Percentiles rank a stretch among this genome's conserved stretches.
These are phyloP conservation scores for Pyrrhoderma noxium DNA, from an alignment of 1,284 basidiomycete genomes.

Conservation along the genomic window DNA sequence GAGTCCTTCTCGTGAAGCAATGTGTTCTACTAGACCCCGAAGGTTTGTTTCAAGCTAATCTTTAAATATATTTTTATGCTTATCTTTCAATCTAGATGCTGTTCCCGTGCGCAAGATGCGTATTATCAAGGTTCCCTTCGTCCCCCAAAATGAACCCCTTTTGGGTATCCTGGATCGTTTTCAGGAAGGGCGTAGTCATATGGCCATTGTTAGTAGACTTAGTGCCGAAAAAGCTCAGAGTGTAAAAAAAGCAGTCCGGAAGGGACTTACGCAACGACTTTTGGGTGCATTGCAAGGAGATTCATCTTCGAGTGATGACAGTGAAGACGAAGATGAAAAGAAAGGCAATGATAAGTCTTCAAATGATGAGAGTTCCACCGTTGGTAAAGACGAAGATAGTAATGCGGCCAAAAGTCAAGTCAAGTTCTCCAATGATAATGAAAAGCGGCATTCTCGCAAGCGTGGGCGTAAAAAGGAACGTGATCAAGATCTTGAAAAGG, in stretches of 20 bases:
- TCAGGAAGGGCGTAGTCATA: constrained; percentile 86
- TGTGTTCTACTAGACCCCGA: constrained; percentile 87
- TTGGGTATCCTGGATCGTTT: constrained; percentile 86
- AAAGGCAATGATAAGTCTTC: constrained; percentile 25
- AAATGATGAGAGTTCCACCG: background rate
- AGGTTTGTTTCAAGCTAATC: constrained; percentile 33
- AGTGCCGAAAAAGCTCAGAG: constrained; percentile 45
- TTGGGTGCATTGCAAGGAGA: constrained; percentile 16
- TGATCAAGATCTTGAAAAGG: constrained; percentile 14
- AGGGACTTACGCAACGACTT: constrained; percentile 58
- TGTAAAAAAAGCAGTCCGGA: constrained; percentile 63
- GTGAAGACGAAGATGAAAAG: constrained; percentile 34
- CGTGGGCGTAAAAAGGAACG: background rate
- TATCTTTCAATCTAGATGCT: constrained; percentile 44
- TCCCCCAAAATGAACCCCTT: constrained; percentile 80
- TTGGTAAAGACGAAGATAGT: background rate
- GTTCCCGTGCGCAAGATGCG: constrained; percentile 72
- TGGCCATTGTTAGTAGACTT: constrained; percentile 78
- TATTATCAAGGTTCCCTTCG: constrained; percentile 79
- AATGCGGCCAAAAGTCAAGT: constrained; percentile 6
- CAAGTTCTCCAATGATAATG: background rate
- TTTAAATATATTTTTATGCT: background rate
- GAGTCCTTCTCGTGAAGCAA: constrained; percentile 78
- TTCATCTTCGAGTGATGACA: constrained; percentile 39
- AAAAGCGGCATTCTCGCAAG: background rate